A percentile compares a stretch with the other conserved stretches of the same genome.
Evolutionary conservation across 257 asterid species (phyloP).

Genomic region (Catharanthus roseus): DNA sequence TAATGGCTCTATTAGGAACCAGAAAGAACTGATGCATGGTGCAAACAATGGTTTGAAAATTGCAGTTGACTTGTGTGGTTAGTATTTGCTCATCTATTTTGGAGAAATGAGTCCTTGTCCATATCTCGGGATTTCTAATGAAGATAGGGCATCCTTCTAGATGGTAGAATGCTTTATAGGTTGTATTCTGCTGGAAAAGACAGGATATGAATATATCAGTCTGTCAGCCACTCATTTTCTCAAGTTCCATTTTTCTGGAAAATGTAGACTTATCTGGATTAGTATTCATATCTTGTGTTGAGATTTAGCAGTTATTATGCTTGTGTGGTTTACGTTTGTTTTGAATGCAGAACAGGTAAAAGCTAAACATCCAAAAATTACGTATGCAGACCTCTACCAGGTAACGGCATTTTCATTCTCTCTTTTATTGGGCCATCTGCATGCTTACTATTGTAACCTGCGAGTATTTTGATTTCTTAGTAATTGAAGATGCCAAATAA

Average conservation of each 20-base stretch:
- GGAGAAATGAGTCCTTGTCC: background rate
- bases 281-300: background rate
- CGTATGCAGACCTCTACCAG: conserved; percentile 94
- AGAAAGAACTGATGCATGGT: conserved; percentile 43
- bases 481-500: background rate
- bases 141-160: background rate
- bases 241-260: too few species aligned
- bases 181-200: too few species aligned
- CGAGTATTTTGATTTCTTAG: background rate
- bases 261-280: background rate
- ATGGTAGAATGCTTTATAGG: too few species aligned
- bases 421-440: background rate
- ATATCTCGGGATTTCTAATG: background rate
- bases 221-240: too few species aligned
- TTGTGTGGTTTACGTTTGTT: conserved; percentile 1
- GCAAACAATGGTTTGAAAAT: conserved; percentile 65
- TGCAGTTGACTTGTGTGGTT: conserved; percentile 77
- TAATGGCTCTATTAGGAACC: conserved; percentile 77
- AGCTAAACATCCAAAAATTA: conserved; percentile 58
- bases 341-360: conserved; percentile 62
- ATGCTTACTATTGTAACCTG: background rate
- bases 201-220: too few species aligned
- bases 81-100: conserved; percentile 9
- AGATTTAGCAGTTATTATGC: background rate
- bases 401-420: conserved; percentile 25